phyloP scores from a whole-genome alignment of 805 yeast genomes.

The Barnettozyma populi region DNA sequence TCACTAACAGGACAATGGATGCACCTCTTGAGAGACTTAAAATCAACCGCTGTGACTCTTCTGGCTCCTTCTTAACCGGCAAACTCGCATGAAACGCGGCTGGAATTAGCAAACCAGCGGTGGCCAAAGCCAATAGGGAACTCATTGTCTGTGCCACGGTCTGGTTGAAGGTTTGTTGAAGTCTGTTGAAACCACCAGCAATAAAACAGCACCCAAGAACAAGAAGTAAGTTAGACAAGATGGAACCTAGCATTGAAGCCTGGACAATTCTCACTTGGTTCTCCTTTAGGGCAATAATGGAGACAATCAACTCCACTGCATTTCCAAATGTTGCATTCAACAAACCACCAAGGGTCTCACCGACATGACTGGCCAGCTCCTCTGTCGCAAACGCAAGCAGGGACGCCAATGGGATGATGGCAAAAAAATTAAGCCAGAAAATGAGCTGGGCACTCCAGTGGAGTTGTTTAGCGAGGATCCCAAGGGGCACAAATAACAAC shows the following conservation, averaged over 20 bases:
- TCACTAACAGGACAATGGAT: conserved; percentile 66
- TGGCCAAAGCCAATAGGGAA: conserved; percentile 84
- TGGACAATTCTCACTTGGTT: conserved; percentile 93
- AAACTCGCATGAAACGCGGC: conserved; percentile 91
- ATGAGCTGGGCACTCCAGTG: conserved; percentile 48
- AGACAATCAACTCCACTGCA: conserved; percentile 94
- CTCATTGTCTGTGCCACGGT: conserved; percentile 98
- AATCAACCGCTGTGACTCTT: conserved; percentile 39
- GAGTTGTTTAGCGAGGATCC: conserved; percentile 64
- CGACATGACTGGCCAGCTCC: conserved; percentile 80
- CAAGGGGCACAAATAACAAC: conserved; percentile 83
- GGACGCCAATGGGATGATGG: conserved; percentile 90
- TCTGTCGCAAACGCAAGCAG: conserved; percentile 90
- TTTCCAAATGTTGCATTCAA: conserved; percentile 96
- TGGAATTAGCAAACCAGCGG: conserved; percentile 84
- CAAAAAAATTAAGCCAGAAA: conserved; percentile 76
- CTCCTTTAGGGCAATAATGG: conserved; percentile 78
- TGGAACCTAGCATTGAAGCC: conserved; percentile 95
- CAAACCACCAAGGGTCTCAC: conserved; percentile 89
- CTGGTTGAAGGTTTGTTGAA: conserved; percentile 86
- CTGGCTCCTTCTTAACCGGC: conserved; percentile 33
- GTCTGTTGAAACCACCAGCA: conserved; percentile 84
- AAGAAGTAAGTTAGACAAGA: conserved; percentile 78
- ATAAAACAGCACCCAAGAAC: conserved; percentile 95
- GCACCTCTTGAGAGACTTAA: conserved; percentile 81